phyloP scores from a whole-genome alignment of 2,329 filamentous ascomycete genomes.

The Fusarium ambrosium region DNA sequence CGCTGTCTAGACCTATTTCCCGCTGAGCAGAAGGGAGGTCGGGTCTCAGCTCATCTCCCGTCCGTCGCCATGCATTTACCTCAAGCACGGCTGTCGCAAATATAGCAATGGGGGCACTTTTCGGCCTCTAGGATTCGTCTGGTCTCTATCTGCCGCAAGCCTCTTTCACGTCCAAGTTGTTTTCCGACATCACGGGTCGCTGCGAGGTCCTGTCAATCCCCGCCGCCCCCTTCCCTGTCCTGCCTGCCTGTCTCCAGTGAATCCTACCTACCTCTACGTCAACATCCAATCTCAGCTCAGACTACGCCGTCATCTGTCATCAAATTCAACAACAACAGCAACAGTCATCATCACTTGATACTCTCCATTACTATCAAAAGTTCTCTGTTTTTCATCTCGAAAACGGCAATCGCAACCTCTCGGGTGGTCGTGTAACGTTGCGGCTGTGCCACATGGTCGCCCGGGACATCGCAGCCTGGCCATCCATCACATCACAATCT shows the following conservation, averaged over 20 bases:
- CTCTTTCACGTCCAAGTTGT: not conserved
- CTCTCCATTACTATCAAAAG: not conserved
- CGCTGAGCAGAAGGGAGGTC: not conserved
- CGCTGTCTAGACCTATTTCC: not conserved
- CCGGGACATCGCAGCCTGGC: constrained; percentile 15
- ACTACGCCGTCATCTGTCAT: not conserved
- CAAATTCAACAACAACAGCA: not conserved
- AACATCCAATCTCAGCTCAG: not conserved
- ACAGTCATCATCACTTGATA: not conserved
- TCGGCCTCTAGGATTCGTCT: constrained; percentile 20
- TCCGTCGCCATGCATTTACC: not conserved
- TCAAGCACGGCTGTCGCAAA: constrained; percentile 37
- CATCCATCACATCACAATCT: constrained; percentile 13
- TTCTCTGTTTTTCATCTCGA: not conserved
- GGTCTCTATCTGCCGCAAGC: constrained; percentile 26
- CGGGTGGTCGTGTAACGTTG: constrained; percentile 45
- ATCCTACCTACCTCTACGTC: constrained; percentile 12
- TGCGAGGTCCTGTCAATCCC: constrained; percentile 30
- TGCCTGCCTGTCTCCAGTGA: not conserved
- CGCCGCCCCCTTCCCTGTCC: constrained; percentile 1
- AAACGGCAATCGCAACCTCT: constrained; percentile 12
- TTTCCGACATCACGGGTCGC: constrained; percentile 12
- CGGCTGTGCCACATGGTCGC: constrained; percentile 38
- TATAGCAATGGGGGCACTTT: constrained; percentile 38
- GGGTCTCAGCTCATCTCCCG: constrained; percentile 1